Conservation (phyloP, 352 stramenopile species). For the Globisporangium spiculum region DNA sequence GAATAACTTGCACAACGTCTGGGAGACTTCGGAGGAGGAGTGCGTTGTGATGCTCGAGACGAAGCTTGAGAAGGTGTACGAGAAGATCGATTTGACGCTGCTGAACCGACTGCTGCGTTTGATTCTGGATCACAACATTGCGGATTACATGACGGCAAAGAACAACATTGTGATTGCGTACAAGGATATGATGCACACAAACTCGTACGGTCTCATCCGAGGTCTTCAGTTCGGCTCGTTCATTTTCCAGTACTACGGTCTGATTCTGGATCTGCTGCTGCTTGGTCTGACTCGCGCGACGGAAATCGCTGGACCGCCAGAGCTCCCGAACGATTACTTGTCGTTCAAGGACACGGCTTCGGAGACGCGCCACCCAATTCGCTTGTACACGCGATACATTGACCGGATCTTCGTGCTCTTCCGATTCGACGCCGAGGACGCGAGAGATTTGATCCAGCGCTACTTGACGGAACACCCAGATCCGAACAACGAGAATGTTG, state of each 20-base stretch:
- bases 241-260: slow-evolving; percentile 99
- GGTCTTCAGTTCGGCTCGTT: slow-evolving; percentile 97
- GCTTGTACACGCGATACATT: slow-evolving; percentile 99
- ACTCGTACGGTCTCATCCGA: slow-evolving; percentile 98
- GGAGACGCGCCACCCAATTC: slow-evolving; percentile 98
- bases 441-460: slow-evolving; percentile 98
- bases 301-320: slow-evolving; percentile 96
- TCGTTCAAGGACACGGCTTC: slow-evolving; percentile 97
- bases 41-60: slow-evolving; percentile 99
- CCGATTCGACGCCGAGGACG: slow-evolving; percentile 97
- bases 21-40: slow-evolving; percentile 97
- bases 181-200: slow-evolving; percentile 99
- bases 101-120: slow-evolving; percentile 97
- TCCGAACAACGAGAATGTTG: slow-evolving; percentile 99
- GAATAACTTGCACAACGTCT: slow-evolving; percentile 99
- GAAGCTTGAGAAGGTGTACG: slow-evolving; percentile 99
- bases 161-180: slow-evolving; percentile 99
- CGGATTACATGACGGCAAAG: slow-evolving; percentile 99
- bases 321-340: slow-evolving; percentile 98
- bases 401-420: slow-evolving; percentile 99
- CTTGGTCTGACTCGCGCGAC: slow-evolving; percentile 97
- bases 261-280: slow-evolving; percentile 98
- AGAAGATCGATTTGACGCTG: slow-evolving; percentile 99
- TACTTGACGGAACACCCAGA: slow-evolving; percentile 99
- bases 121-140: slow-evolving; percentile 99